Evolutionary conservation across 306 rosid genomes (phyloP).

Genomic region (Ziziphus jujuba): DNA sequence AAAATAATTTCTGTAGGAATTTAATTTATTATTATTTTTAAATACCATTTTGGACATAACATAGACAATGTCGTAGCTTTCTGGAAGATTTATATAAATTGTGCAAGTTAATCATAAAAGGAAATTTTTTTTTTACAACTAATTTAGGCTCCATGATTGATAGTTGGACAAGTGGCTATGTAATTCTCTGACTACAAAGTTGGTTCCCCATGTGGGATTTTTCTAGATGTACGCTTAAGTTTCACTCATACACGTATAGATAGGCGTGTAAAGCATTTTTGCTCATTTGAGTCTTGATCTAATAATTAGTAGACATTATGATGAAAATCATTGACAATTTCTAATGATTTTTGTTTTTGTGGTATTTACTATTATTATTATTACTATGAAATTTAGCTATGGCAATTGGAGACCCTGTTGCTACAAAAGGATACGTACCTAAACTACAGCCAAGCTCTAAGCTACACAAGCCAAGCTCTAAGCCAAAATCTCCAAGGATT

Average conservation of each 20-base stretch:
- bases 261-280: slow-evolving; percentile 24
- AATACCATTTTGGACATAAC: no score
- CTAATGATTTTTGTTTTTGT: slow-evolving; percentile 30
- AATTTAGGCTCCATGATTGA: slow-evolving; percentile 1
- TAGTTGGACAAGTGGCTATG: slow-evolving; percentile 1
- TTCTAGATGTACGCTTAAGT: slow-evolving; percentile 10
- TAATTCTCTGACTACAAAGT: slow-evolving; percentile 13
- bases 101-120: not conserved
- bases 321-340: not conserved
- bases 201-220: slow-evolving; percentile 20
- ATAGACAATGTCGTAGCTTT: not conserved
- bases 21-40: no score
- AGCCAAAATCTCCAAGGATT: slow-evolving; percentile 97
- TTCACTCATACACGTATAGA: slow-evolving; percentile 13
- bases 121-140: not conserved
- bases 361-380: slow-evolving; percentile 13
- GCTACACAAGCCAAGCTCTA: slow-evolving; percentile 97
- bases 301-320: slow-evolving; percentile 28
- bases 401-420: slow-evolving; percentile 96
- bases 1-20: not conserved
- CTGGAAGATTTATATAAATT: no score
- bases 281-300: slow-evolving; percentile 17
- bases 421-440: slow-evolving; percentile 94
- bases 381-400: slow-evolving; percentile 59
- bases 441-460: slow-evolving; percentile 95